Conservation (phyloP, 139 green algal species). For the Micractinium sp. region DNA sequence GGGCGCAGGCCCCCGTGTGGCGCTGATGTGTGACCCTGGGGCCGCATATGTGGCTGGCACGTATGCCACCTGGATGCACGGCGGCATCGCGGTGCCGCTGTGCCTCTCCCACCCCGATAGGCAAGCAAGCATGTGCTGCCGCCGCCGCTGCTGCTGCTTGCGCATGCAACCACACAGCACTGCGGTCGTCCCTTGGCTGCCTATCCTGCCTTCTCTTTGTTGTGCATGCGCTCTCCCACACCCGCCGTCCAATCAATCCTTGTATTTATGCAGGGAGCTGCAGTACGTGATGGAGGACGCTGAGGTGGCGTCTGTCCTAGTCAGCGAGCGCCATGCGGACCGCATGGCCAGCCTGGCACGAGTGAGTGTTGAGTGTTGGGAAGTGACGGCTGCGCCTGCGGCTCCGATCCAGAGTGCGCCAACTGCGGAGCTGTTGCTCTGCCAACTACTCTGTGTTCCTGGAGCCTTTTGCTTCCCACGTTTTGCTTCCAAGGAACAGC, state of each 20-base stretch:
- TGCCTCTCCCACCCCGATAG: constrained; percentile 74
- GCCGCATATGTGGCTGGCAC: constrained; percentile 73
- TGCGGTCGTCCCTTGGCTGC: not conserved
- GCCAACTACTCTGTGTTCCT: too few species aligned
- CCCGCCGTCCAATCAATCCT: not conserved
- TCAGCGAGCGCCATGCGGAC: constrained; percentile 24
- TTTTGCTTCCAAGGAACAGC: not conserved
- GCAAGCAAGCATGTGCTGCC: not conserved
- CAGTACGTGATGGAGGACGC: constrained; percentile 85
- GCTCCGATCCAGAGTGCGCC: too few species aligned
- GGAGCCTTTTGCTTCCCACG: too few species aligned
- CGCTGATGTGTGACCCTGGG: constrained; percentile 54
- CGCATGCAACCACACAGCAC: not conserved
- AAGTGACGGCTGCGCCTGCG: too few species aligned
- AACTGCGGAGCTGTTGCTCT: too few species aligned
- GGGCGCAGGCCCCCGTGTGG: constrained; percentile 47
- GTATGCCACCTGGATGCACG: constrained; percentile 83
- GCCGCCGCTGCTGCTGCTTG: not conserved
- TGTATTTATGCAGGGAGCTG: constrained; percentile 61
- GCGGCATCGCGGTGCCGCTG: constrained; percentile 87
- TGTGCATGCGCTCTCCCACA: not conserved
- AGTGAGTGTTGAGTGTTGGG: not conserved
- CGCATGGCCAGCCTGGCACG: constrained; percentile 41
- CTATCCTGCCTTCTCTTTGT: not conserved
- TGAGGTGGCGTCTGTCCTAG: constrained; percentile 59